Evolutionary conservation across 140 eudicot genomes (phyloP), one percentile per base, ranked within the genome.

Genomic region (Flaveria floridana): DNA sequence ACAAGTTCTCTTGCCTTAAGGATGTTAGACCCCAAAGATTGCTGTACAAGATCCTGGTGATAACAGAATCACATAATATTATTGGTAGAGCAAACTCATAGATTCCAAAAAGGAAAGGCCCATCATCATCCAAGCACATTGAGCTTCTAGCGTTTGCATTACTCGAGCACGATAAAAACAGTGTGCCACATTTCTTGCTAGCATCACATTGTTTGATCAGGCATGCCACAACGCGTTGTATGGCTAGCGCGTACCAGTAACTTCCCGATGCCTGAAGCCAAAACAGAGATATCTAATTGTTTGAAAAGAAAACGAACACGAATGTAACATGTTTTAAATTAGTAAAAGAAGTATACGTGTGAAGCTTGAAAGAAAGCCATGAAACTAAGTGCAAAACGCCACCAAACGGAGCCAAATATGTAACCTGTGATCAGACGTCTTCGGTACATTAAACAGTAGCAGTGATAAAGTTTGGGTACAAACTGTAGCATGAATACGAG

Each of bases 341-440:
- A 70, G 39, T 23, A 46, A 76, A 20, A 41, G 37, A 30, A 16
- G 67, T 82, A 1, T 79, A 85, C 87, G 10, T 85, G 95, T 11
- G 88, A 85, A 39, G 87, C 87, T 1, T 79, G 83, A 71, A 84
- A 81, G 78, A 86, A 88, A 7, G 87, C 90, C 8, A 77, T 50
- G 71, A 79, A 76, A 79, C 88, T 79, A 56, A 88, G 88, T 44
- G 74, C 82, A 8, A 86, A 79, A 63, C 85, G 85, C 90, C 88
- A 86, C 95, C 90, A 86, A 6, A 84, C 71, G 3, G 88, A 78
- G 68, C 95, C 95, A 71, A 88, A 88, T 30, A 88, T 75, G 82
- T 83, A 88, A 23, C 90, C 90, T 0, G 86, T 84, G 53, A 86
- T 88, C 55, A 81, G 73, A 9, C 74, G 82, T 76, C 76, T 80